Base-by-base conservation (phyloP, 1,139 yeast species). In the Torulaspora pretoriensis region DNA sequence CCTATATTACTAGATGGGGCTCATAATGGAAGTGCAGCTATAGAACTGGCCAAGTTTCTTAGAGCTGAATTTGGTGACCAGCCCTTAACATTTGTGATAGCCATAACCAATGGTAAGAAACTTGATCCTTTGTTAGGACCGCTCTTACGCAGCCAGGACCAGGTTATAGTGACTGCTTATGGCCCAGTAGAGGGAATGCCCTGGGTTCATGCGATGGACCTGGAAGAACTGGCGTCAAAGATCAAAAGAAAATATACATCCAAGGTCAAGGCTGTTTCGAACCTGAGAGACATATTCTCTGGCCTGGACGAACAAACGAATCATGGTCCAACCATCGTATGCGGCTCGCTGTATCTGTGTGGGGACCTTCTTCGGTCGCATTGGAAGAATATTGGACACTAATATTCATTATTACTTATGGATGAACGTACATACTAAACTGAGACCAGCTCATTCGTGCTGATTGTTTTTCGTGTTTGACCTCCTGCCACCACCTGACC, bases 181-280 rank as follows among this genome's bases (percentile, higher is more conserved):
- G 75, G 81, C 1, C 51, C 67, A 1, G 92, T 95, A 0, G 94
- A 84, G 12, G 83, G 86, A 0, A 90, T 90, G 97, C 96, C 97
- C 0, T 92, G 97, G 97, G 80, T 92, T 10, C 58, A 69, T 22
- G 68, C 87, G 2, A 72, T 71, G 51, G 65, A 69, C 2, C 64
- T 75, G 0, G 60, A 60, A 1, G 71, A 67, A 2, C 58, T 83
- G 12, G 63, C 65, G 27, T 33, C 51, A 8, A 59, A 63, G 17
- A 71, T 76, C 2, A 32, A 36, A 9, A 49, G 57, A 4, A 39
- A 45, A 2, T 69, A 64, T 36, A 68, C 74, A 0, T 38, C 57
- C 0, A 69, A 73, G 19, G 69, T 67, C 1, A 32, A 23, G 1
- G 43, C 52, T 24, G 57, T 45, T 19, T 43, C 50, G 2, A 49